Base-by-base conservation (phyloP, 306 rosid species). In the Sicyos edulis region DNA sequence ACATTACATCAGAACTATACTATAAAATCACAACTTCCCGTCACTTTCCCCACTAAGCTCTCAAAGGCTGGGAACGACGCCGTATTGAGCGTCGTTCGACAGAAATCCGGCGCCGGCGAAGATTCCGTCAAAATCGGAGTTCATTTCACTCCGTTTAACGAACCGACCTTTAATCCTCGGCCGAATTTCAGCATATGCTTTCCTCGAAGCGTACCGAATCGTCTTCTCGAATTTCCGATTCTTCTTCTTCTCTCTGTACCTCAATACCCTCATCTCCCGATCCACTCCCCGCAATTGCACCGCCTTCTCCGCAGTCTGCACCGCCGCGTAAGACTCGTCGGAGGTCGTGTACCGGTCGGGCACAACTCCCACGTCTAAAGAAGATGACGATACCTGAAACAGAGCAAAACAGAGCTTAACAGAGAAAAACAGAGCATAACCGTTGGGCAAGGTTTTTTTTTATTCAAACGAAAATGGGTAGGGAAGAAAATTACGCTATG, bases 211-310 rank as follows among this genome's bases (percentile, higher is more conserved):
- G 68, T 90, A 90, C 7, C 96, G 90, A 50, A 90, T 85, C 0
- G 95, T 90, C 45, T 90, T 90, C 83, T 90, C 90, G 24, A 88
- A 90, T 64, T 83, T 90, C 8, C 96, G 81, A 37, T 88, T 90
- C 88, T 90, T 90, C 72, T 89, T 88, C 82, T 88, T 91, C 86
- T 88, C 96, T 45, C 89, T 88, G 89, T 88, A 91, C 73, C 96
- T 81, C 76, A 91, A 34, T 7, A 91, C 96, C 82, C 95, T 85
- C 16, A 88, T 90, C 77, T 86, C 90, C 3, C 96, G 81, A 37
- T 90, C 92, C 80, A 87, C 66, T 16, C 93, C 96, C 17, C 85
- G 78, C 19, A 85, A 70, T 74, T 87, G 91, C 13, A 81, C 83
- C 26, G 80, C 78, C 67, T 83, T 91, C n/a, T 74, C 65, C 10